Evolutionary conservation across 2,329 filamentous ascomycete genomes (phyloP).

Genomic region (Xylaria hypoxylon): DNA sequence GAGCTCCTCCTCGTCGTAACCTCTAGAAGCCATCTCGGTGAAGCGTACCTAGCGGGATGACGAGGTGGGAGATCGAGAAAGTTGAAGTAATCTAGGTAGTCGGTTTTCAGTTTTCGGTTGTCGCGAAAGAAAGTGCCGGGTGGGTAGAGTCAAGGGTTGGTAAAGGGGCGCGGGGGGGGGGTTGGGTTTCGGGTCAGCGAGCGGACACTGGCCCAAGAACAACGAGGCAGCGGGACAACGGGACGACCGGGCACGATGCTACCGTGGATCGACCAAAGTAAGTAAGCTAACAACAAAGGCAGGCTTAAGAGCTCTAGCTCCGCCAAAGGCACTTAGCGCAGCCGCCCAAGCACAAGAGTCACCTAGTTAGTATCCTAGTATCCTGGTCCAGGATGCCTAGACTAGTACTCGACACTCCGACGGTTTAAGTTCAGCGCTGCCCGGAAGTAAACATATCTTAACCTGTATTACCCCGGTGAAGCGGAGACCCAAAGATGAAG

Average conservation of each 20-base stretch:
- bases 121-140: conserved; percentile 21
- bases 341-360: conserved; percentile 31
- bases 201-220: conserved; percentile 12
- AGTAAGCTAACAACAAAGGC: conserved; percentile 2
- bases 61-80: conserved; percentile 10
- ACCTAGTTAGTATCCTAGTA: conserved; percentile 17
- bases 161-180: no score
- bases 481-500: conserved; percentile 2
- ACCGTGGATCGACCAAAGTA: conserved; percentile 17
- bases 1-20: conserved; percentile 84
- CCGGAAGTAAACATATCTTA: conserved; percentile 9
- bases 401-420: conserved; percentile 10
- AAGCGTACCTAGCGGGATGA: conserved; percentile 32
- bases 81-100: background rate
- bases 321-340: conserved; percentile 28
- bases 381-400: conserved; percentile 17
- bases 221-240: conserved; percentile 9
- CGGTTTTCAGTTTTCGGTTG: conserved; percentile 14
- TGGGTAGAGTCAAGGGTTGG: conserved; percentile 26
- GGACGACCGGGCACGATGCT: conserved; percentile 26
- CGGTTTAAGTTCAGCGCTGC: conserved; percentile 2
- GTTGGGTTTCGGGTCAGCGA: conserved; percentile 17
- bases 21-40: conserved; percentile 62
- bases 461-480: background rate
- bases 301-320: conserved; percentile 22